phyloP scores from a whole-genome alignment of 1,139 yeast species.

The Wickerhamiella pararugosa region DNA sequence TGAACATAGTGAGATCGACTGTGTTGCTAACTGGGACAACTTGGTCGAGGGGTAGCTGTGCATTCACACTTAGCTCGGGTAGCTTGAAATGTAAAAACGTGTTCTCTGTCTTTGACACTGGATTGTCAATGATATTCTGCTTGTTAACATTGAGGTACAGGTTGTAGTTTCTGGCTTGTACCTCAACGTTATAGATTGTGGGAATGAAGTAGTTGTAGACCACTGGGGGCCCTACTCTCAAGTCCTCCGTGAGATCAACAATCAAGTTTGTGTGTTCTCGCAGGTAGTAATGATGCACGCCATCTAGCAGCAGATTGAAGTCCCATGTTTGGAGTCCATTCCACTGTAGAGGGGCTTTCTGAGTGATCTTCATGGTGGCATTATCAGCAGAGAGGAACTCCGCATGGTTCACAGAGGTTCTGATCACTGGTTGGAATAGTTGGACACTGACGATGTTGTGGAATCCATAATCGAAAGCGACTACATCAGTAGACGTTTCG shows the following conservation, averaged over 20 bases:
- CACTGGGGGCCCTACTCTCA: constrained; percentile 52
- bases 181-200: constrained; percentile 41
- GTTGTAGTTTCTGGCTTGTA: constrained; percentile 44
- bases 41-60: constrained; percentile 46
- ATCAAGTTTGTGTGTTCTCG: constrained; percentile 69
- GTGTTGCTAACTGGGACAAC: constrained; percentile 43
- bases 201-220: constrained; percentile 71
- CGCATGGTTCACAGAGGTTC: constrained; percentile 84
- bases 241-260: constrained; percentile 65
- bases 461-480: constrained; percentile 45
- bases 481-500: constrained; percentile 34
- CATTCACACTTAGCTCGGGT: constrained; percentile 33
- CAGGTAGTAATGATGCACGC: constrained; percentile 48
- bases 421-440: constrained; percentile 45
- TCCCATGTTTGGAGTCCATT: constrained; percentile 62
- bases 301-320: constrained; percentile 38
- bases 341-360: constrained; percentile 68
- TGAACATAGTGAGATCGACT: constrained; percentile 37
- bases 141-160: constrained; percentile 71
- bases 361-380: constrained; percentile 40
- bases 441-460: constrained; percentile 35
- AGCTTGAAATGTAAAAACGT: constrained; percentile 65
- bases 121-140: constrained; percentile 73
- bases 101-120: constrained; percentile 70
- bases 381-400: constrained; percentile 48